Conservation (phyloP, 2,329 filamentous ascomycete genomes). For the Diaporthe sp. region DNA sequence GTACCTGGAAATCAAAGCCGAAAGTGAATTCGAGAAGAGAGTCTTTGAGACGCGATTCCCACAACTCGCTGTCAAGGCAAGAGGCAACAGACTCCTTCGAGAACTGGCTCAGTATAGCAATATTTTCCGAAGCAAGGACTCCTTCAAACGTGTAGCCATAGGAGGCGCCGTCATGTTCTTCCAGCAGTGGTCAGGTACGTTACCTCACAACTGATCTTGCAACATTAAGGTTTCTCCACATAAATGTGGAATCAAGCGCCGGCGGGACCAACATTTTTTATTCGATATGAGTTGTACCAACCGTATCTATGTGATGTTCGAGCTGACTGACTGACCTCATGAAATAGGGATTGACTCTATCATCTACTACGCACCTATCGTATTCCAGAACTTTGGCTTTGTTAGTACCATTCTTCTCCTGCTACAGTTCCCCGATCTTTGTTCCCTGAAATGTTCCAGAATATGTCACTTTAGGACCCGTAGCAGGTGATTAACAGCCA, state of each 20-base stretch:
- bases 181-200: constrained; percentile 24
- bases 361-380: constrained; percentile 45
- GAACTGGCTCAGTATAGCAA: constrained; percentile 54
- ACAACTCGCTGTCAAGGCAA: constrained; percentile 51
- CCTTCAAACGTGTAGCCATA: constrained; percentile 40
- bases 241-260: too few species aligned
- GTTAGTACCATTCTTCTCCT: too few species aligned
- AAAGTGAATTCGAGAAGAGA: not conserved
- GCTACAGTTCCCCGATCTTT: too few species aligned
- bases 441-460: too few species aligned
- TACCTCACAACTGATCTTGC: too few species aligned
- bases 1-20: constrained; percentile 19
- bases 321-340: too few species aligned
- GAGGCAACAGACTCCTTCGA: constrained; percentile 53
- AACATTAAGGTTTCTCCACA: too few species aligned
- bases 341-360: constrained; percentile 64
- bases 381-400: constrained; percentile 52
- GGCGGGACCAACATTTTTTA: too few species aligned
- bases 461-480: too few species aligned
- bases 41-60: constrained; percentile 55
- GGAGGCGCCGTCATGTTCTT: constrained; percentile 43
- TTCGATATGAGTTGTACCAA: too few species aligned
- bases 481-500: too few species aligned
- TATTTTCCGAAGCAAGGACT: constrained; percentile 40
- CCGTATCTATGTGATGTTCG: too few species aligned